Conservation (phyloP, 768 basidiomycete genomes). For the Boletus sp. region DNA sequence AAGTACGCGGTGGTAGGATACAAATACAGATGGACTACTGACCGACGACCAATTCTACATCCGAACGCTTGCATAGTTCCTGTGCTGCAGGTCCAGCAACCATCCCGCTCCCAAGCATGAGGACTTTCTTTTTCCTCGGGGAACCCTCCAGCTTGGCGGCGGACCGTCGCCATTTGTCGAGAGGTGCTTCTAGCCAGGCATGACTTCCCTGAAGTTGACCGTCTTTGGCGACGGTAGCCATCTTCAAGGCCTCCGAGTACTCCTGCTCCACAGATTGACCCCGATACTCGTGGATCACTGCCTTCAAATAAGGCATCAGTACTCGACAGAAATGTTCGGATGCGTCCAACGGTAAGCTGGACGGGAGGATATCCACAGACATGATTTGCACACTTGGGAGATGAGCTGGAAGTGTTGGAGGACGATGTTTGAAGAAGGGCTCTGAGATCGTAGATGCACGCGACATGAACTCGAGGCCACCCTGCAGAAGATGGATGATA, state of each 20-base stretch:
- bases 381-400: slow-evolving; percentile 71
- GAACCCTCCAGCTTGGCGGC: slow-evolving; percentile 1
- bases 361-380: slow-evolving; percentile 88
- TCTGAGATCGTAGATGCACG: slow-evolving; percentile 72
- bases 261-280: slow-evolving; percentile 28
- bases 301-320: slow-evolving; percentile 64
- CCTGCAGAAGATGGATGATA: slow-evolving; percentile 39
- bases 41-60: slow-evolving; percentile 78
- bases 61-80: slow-evolving; percentile 57
- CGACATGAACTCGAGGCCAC: slow-evolving; percentile 81
- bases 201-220: slow-evolving; percentile 56
- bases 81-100: slow-evolving; percentile 88
- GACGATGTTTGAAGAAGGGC: slow-evolving; percentile 61
- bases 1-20: slow-evolving; percentile 13
- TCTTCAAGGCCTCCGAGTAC: slow-evolving; percentile 44
- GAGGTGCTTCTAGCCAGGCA: slow-evolving; percentile 53
- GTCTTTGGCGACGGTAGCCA: slow-evolving; percentile 64
- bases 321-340: slow-evolving; percentile 69
- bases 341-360: slow-evolving; percentile 79
- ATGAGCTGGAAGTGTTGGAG: slow-evolving; percentile 38
- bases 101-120: slow-evolving; percentile 93
- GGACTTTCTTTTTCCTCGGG: slow-evolving; percentile 54
- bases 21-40: slow-evolving; percentile 28
- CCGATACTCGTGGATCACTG: slow-evolving; percentile 46
- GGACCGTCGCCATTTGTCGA: slow-evolving; percentile 41